These are phyloP conservation scores for Penicillium concentricum DNA, from an alignment of 2,329 filamentous ascomycete species.

Conservation along the genomic window DNA sequence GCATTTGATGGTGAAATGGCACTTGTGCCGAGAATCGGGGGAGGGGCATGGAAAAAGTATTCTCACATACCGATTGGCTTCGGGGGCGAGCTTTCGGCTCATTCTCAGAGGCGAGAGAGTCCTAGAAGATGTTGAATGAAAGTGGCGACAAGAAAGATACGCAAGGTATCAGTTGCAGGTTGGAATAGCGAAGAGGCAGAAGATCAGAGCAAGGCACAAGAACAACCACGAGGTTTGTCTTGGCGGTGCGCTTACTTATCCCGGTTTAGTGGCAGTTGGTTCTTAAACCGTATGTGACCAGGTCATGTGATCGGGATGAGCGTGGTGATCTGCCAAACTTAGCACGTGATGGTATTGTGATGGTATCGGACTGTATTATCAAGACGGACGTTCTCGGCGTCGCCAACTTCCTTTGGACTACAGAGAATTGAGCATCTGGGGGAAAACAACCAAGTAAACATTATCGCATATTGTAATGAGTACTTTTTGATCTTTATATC, in stretches of 20 bases:
- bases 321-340: background rate
- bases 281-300: slow-evolving; percentile 2
- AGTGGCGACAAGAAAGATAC: slow-evolving; percentile 25
- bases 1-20: slow-evolving; percentile 10
- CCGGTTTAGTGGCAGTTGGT: slow-evolving; percentile 14
- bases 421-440: background rate
- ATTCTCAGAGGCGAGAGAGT: slow-evolving; percentile 35
- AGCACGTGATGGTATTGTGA: slow-evolving; percentile 1
- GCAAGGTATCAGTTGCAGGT: slow-evolving; percentile 23
- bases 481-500: background rate
- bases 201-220: slow-evolving; percentile 25
- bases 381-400: slow-evolving; percentile 3
- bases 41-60: slow-evolving; percentile 31
- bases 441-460: background rate
- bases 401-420: slow-evolving; percentile 5
- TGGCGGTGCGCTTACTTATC: slow-evolving; percentile 20
- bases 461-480: background rate
- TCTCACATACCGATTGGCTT: slow-evolving; percentile 87
- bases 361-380: slow-evolving; percentile 4
- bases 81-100: slow-evolving; percentile 83
- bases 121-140: slow-evolving; percentile 19
- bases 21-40: slow-evolving; percentile 13
- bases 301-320: background rate
- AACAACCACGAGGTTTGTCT: slow-evolving; percentile 28
- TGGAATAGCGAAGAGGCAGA: slow-evolving; percentile 22